Conservation (phyloP, 2,329 filamentous ascomycete species). For the Cladophialophora immunda region DNA sequence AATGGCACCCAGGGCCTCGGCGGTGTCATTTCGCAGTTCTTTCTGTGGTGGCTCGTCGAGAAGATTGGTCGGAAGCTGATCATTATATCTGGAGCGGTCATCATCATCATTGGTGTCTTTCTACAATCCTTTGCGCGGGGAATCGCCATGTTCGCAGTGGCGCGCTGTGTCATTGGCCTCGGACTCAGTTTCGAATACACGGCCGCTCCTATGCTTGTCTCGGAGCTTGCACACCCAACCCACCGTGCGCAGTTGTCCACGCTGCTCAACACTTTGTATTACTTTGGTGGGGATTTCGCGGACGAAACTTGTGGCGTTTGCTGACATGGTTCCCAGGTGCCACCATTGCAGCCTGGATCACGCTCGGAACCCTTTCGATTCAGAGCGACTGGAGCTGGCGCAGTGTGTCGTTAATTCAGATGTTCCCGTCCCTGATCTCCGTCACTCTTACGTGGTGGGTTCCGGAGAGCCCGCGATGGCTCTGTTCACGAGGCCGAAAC, state of each 20-base stretch:
- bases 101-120: conserved; percentile 28
- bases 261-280: conserved; percentile 29
- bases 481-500: conserved; percentile 48
- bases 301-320: not conserved
- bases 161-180: conserved; percentile 23
- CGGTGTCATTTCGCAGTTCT: conserved; percentile 28
- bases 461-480: conserved; percentile 72
- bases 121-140: conserved; percentile 24
- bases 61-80: conserved; percentile 26
- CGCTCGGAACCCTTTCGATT: conserved; percentile 24
- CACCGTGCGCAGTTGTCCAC: conserved; percentile 29
- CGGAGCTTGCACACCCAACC: conserved; percentile 27
- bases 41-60: conserved; percentile 29
- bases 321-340: conserved; percentile 13
- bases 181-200: conserved; percentile 30
- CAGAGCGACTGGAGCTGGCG: conserved; percentile 29
- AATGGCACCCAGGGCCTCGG: conserved; percentile 27
- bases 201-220: conserved; percentile 25
- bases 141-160: conserved; percentile 29
- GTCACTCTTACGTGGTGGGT: conserved; percentile 55
- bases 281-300: conserved; percentile 16
- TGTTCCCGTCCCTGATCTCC: conserved; percentile 28
- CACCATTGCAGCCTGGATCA: conserved; percentile 26
- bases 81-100: conserved; percentile 24
- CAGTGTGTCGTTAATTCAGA: conserved; percentile 26